phyloP scores from a whole-genome alignment of 371 early-diverging fungal genomes.

The Haplosporangium sp. region DNA sequence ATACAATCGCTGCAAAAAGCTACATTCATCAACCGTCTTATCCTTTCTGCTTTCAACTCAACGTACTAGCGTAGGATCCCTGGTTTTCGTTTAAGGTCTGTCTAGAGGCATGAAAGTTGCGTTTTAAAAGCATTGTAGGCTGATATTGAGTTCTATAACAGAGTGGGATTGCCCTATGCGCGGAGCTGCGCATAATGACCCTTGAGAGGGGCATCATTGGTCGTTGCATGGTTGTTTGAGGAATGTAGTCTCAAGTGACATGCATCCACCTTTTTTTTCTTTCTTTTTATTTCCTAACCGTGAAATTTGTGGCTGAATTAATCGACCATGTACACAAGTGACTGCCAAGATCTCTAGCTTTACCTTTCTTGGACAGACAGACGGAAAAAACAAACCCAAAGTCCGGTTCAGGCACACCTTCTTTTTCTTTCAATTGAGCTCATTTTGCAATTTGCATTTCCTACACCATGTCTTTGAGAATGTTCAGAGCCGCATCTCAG shows the following conservation, averaged over 20 bases:
- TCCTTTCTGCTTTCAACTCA: background rate
- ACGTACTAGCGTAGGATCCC: slow-evolving; percentile 36
- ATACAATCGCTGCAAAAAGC: background rate
- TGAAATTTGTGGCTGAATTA: too few relatives aligned
- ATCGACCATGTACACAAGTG: background rate
- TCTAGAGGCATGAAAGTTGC: slow-evolving; percentile 41
- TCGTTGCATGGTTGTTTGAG: slow-evolving; percentile 18
- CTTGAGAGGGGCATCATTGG: slow-evolving; percentile 21
- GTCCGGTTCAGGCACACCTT: slow-evolving; percentile 3
- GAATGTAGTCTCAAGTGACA: background rate
- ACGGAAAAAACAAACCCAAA: slow-evolving; percentile 4
- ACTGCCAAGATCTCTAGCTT: background rate
- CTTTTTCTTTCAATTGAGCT: slow-evolving; percentile 5
- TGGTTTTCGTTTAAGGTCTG: slow-evolving; percentile 6
- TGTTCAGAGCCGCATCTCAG: slow-evolving; percentile 39
- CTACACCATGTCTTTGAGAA: slow-evolving; percentile 23
- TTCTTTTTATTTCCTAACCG: too few relatives aligned
- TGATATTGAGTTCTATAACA: slow-evolving; percentile 11
- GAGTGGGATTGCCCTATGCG: slow-evolving; percentile 7
- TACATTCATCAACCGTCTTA: background rate
- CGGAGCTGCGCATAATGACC: slow-evolving; percentile 15
- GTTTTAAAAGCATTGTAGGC: slow-evolving; percentile 15
- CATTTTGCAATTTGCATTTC: background rate
- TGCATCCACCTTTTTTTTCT: background rate
- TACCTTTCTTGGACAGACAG: slow-evolving; percentile 5